Conservation (phyloP, 352 stramenopile species). For the Globisporangium cederbergense region DNA sequence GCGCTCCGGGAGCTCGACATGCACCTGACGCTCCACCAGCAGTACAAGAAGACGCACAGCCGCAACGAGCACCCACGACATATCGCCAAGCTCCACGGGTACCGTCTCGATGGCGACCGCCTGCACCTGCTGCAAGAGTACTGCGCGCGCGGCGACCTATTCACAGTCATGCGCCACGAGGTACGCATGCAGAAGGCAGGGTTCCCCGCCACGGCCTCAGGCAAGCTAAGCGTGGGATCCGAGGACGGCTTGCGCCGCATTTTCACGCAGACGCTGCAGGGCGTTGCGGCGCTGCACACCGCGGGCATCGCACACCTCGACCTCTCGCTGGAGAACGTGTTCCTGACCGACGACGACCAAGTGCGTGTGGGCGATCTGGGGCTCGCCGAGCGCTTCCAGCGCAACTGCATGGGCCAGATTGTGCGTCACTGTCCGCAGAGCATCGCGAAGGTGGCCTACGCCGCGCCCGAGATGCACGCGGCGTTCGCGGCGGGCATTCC, state of each 20-base stretch:
- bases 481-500: constrained; percentile 12
- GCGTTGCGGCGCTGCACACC: constrained; percentile 83
- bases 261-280: constrained; percentile 77
- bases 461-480: constrained; percentile 56
- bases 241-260: constrained; percentile 37
- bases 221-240: constrained; percentile 29
- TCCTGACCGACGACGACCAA: constrained; percentile 82
- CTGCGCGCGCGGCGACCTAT: constrained; percentile 59
- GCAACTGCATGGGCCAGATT: constrained; percentile 26
- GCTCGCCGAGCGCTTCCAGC: constrained; percentile 51
- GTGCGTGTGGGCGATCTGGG: constrained; percentile 90
- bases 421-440: constrained; percentile 12
- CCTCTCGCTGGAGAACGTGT: constrained; percentile 94
- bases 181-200: constrained; percentile 39
- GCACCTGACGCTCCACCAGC: constrained; percentile 40
- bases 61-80: constrained; percentile 15
- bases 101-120: constrained; percentile 44
- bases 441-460: constrained; percentile 64
- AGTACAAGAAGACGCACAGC: constrained; percentile 4
- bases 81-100: constrained; percentile 47
- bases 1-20: constrained; percentile 67
- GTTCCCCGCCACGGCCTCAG: constrained; percentile 19
- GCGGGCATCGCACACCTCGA: constrained; percentile 90
- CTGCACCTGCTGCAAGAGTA: constrained; percentile 69
- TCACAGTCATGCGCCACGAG: constrained; percentile 50